Evolutionary conservation across 345 rosid species (phyloP), one percentile per base, ranked within the genome.

Genomic region (Hibiscus mutabilis): DNA sequence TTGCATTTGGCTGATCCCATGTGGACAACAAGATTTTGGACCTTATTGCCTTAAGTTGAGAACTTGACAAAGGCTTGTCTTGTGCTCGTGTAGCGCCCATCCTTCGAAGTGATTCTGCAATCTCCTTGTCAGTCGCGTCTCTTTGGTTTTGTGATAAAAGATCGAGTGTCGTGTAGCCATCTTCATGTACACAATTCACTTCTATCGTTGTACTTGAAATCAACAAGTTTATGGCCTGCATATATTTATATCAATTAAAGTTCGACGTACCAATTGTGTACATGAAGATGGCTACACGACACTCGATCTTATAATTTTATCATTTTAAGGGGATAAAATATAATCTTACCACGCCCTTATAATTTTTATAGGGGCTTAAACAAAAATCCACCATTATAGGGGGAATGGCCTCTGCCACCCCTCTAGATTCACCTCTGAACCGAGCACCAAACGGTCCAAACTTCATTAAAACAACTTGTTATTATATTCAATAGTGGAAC

Each of bases 121-220:
- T 73, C 10, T 74, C 79, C 70, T 3, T 47, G 0, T 76, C 80
- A 47, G 53, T 44, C 8, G 56, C 6, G 27, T 71, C 72, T 52
- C 79, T 74, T 49, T 61, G 51, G 12, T 55, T 55, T 55, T 21
- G 27, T 19, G 15, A 55, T 55, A 55, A 55, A 8, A 55, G 25
- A 55, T 55, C 14, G 1, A 21, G 59, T 55, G 27, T 27, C 14
- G 12, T 10, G 14, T 19, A 21, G 14, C 59, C 59, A 9, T 55
- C 27, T 21, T 21, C 14, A 55, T 55, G 21, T 13, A 15, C 27
- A 55, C 59, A 21, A 10, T 55, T 55, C 27, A 8, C 13, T 14
- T 55, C 15, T 6, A 55, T 22, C 27, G 25, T 1, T 21, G 25
- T 3, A 11, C 6, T 10, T 0, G 6, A 10, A 9, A 55, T 55